Conservation (phyloP, 2,329 filamentous ascomycete genomes). For the Tolypocladium ovalisporum region DNA sequence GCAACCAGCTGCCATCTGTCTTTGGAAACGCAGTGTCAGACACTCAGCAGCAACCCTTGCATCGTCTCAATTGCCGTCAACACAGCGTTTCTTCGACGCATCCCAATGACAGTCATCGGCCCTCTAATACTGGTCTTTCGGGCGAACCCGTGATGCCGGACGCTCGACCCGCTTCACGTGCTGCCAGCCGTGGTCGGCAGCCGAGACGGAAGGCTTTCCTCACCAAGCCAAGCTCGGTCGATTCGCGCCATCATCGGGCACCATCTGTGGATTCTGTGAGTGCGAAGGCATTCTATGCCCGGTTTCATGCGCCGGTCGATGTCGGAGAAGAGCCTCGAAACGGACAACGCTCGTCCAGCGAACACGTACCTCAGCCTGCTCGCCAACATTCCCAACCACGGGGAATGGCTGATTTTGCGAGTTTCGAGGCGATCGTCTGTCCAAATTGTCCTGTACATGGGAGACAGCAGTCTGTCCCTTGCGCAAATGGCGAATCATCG, state of each 20-base stretch:
- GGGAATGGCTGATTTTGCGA: constrained; percentile 5
- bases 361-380: neutral
- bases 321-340: neutral
- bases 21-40: neutral
- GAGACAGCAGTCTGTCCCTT: constrained; percentile 1
- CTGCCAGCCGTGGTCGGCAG: constrained; percentile 3
- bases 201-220: neutral
- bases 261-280: constrained; percentile 3
- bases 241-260: neutral
- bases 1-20: neutral
- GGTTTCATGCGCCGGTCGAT: neutral
- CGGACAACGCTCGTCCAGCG: neutral
- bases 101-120: neutral
- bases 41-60: neutral
- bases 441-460: constrained; percentile 9
- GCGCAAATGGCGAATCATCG: neutral
- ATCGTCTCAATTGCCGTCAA: neutral
- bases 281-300: neutral
- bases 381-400: neutral
- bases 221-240: neutral
- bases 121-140: neutral
- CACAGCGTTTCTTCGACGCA: neutral
- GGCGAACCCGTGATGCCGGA: neutral
- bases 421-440: constrained; percentile 8
- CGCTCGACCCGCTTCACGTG: neutral